Evolutionary conservation across 495 filamentous ascomycete species (phyloP).

Genomic region (Rhypophila decipiens): DNA sequence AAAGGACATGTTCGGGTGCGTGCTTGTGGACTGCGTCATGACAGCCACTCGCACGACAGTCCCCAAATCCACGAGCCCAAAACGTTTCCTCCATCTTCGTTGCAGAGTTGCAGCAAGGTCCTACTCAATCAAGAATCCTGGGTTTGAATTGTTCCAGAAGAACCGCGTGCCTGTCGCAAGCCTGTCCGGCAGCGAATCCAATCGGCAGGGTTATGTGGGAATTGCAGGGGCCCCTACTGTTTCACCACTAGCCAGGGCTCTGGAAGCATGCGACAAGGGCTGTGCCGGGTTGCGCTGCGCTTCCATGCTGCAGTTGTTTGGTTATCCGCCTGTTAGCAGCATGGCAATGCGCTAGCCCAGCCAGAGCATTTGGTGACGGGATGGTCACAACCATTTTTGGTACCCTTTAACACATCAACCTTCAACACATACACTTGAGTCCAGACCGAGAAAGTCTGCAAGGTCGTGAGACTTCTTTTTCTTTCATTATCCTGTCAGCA

Average conservation of each 20-base stretch:
- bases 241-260: constrained; percentile 33
- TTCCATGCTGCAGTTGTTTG: constrained; percentile 15
- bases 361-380: too few species aligned
- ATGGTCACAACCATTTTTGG: too few species aligned
- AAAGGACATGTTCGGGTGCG: neutral
- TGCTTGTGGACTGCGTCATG: neutral
- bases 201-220: constrained; percentile 23
- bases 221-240: constrained; percentile 30
- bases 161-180: constrained; percentile 25
- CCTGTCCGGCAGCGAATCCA: constrained; percentile 20
- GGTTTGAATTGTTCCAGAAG: constrained; percentile 33
- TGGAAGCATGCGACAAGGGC: constrained; percentile 28
- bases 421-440: too few species aligned
- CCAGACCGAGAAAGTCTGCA: too few species aligned
- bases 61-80: neutral
- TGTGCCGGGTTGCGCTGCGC: constrained; percentile 22
- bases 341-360: too few species aligned
- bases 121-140: constrained; percentile 12
- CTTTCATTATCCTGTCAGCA: too few species aligned
- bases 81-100: neutral
- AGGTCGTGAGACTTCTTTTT: too few species aligned
- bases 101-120: constrained; percentile 12
- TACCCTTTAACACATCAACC: too few species aligned
- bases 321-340: constrained; percentile 6
- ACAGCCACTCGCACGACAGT: neutral